Conservation (phyloP, 257 asterid species). For the Fraxinus quadrangulata region DNA sequence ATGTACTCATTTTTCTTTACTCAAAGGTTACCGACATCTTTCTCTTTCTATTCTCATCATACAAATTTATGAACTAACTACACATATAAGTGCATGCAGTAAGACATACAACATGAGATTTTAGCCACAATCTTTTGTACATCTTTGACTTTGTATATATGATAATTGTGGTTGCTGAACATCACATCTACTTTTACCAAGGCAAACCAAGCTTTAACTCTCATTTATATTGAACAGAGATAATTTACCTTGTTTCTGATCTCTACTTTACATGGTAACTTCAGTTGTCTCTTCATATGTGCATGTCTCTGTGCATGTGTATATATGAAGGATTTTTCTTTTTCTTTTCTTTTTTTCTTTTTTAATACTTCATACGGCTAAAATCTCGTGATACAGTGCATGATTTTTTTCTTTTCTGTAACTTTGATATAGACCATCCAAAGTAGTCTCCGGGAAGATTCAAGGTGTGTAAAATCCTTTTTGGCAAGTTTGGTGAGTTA, state of each 20-base stretch:
- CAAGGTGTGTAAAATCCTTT: conserved; percentile 74
- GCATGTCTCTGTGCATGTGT: background rate
- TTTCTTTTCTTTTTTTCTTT: too few species aligned
- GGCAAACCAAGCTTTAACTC: background rate
- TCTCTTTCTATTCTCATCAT: background rate
- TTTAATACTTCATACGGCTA: background rate
- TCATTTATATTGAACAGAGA: background rate
- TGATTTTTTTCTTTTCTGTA: background rate
- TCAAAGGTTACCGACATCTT: background rate
- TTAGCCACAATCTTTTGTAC: background rate
- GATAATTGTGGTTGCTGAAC: background rate
- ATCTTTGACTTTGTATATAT: background rate
- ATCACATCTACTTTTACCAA: background rate
- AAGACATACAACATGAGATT: too few species aligned
- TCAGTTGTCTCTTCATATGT: conserved; percentile 4
- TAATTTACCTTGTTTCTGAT: background rate
- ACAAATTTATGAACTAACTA: background rate
- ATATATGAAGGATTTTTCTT: background rate
- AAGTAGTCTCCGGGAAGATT: conserved; percentile 77
- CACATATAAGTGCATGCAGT: too few species aligned
- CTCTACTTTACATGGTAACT: conserved; percentile 9
- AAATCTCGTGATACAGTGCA: conserved; percentile 7
- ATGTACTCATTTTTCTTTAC: background rate
- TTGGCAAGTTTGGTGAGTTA: conserved; percentile 80
- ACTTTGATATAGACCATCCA: conserved; percentile 58